These are phyloP conservation scores for Acorus gramineus DNA, from an alignment of 106 monocot species.

Conservation along the genomic window DNA sequence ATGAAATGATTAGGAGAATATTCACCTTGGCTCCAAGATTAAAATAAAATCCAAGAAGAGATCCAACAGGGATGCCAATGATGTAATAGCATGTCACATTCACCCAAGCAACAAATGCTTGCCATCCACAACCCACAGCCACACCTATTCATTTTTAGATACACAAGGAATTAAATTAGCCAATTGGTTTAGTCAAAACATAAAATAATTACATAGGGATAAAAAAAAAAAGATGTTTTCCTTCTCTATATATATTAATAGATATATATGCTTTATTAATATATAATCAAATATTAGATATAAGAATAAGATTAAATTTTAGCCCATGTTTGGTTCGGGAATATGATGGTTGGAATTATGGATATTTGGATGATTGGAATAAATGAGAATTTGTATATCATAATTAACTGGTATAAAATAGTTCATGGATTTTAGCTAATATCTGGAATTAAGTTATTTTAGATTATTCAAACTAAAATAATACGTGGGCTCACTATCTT, in stretches of 20 bases:
- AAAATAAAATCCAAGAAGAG: slow-evolving; percentile 58
- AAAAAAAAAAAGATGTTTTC: too few relatives aligned
- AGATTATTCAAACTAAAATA: too few relatives aligned
- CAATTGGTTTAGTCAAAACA: not conserved
- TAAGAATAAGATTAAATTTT: not conserved
- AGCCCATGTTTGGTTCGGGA: not conserved
- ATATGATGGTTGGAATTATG: not conserved
- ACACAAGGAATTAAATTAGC: not conserved
- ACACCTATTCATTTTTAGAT: slow-evolving; percentile 41
- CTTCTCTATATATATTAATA: not conserved
- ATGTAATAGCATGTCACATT: slow-evolving; percentile 74
- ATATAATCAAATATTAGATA: not conserved
- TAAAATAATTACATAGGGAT: not conserved
- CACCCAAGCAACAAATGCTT: slow-evolving; percentile 72
- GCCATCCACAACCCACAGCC: slow-evolving; percentile 92
- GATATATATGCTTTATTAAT: not conserved
- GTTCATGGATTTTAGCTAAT: too few relatives aligned
- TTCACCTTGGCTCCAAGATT: slow-evolving; percentile 49
- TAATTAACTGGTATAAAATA: too few relatives aligned
- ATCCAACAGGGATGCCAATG: slow-evolving; percentile 55
- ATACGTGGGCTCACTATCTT: too few relatives aligned
- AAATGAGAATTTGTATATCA: too few relatives aligned
- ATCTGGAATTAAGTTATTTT: too few relatives aligned
- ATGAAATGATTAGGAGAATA: not conserved
- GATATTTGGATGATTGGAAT: too few relatives aligned